Percentiles rank a stretch among this genome's conserved stretches.
Conservation (phyloP, 345 rosid species). For the Acer negundo region DNA sequence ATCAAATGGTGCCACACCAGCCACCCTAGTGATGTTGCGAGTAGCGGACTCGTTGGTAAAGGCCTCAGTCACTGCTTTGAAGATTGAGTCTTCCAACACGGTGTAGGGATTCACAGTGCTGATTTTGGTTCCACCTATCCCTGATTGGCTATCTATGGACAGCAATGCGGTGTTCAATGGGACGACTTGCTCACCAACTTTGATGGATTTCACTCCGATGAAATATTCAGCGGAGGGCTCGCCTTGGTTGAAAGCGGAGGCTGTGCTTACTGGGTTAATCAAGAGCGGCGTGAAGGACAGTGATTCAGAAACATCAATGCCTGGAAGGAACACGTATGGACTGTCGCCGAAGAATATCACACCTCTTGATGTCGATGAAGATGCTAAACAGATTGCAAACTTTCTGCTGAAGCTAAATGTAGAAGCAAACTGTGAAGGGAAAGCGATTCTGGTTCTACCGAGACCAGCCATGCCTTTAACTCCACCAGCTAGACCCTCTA, state of each 20-base stretch:
- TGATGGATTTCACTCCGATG: conserved; percentile 54
- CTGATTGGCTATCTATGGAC: conserved; percentile 32
- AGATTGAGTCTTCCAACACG: conserved; percentile 54
- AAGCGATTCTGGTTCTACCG: conserved; percentile 48
- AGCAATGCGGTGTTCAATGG: conserved; percentile 45
- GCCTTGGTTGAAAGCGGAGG: conserved; percentile 36
- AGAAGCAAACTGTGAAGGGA: conserved; percentile 57
- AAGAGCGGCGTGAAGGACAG: conserved; percentile 57
- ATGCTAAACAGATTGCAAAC: conserved; percentile 58
- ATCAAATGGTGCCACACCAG: conserved; percentile 53
- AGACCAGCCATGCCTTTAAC: conserved; percentile 63
- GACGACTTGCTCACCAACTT: conserved; percentile 34
- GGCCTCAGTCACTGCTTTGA: conserved; percentile 39
- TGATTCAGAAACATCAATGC: conserved; percentile 41
- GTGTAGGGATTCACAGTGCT: conserved; percentile 79
- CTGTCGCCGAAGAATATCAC: conserved; percentile 63
- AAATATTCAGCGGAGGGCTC: conserved; percentile 70
- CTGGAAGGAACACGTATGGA: conserved; percentile 57
- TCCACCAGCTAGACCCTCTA: conserved; percentile 52
- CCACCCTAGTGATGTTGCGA: conserved; percentile 49
- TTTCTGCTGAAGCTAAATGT: conserved; percentile 58
- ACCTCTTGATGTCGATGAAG: conserved; percentile 36
- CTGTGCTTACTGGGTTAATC: conserved; percentile 61
- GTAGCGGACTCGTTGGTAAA: conserved; percentile 39
- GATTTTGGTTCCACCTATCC: conserved; percentile 73